These are phyloP conservation scores for Karstenula rhodostoma DNA, from an alignment of 2,329 filamentous ascomycete genomes.

Conservation along the genomic window DNA sequence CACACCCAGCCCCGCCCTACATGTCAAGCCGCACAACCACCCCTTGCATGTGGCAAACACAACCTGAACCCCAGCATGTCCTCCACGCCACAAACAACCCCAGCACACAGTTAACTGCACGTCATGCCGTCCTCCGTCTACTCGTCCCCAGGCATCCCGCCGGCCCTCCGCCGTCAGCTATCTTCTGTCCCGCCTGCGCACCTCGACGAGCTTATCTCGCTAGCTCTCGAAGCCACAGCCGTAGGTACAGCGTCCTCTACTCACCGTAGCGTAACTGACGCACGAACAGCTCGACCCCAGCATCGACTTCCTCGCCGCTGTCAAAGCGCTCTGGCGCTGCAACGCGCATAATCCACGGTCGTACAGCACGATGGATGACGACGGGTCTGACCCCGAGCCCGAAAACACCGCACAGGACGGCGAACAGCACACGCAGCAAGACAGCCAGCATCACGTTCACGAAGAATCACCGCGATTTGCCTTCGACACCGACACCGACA, in stretches of 20 bases:
- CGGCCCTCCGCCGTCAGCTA: background rate
- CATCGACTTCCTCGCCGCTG: conserved; percentile 5
- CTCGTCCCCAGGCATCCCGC: background rate
- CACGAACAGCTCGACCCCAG: background rate
- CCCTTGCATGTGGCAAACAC: background rate
- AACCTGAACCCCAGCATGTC: background rate
- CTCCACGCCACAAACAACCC: background rate
- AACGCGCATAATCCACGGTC: background rate
- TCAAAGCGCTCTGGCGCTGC: background rate
- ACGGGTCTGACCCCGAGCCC: background rate
- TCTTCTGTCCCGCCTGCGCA: background rate
- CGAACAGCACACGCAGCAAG: background rate
- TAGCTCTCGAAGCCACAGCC: background rate
- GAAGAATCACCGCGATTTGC: no score
- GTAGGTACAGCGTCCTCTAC: no score
- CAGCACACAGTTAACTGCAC: background rate
- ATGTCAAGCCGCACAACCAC: background rate
- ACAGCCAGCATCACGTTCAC: background rate
- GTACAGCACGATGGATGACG: background rate
- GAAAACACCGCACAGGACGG: background rate
- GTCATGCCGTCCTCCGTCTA: background rate
- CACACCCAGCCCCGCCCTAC: background rate
- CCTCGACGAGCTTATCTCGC: background rate
- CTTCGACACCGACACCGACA: background rate
- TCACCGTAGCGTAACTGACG: no score